Conservation (phyloP, 140 eudicot species). For the Anethum foeniculum region DNA sequence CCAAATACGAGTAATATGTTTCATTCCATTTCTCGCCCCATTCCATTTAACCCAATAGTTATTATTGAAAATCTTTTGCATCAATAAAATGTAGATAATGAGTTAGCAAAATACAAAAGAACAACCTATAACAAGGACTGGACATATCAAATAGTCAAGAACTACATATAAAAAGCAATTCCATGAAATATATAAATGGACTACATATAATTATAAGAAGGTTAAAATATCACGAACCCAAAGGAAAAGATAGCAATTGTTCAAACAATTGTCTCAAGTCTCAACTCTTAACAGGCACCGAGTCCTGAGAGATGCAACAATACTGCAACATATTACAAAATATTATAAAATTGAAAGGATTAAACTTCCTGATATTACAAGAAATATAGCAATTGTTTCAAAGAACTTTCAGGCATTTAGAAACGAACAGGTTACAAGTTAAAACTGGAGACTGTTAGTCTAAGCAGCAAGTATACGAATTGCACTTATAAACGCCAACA, state of each 20-base stretch:
- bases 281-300: no score
- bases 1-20: no score
- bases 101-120: neutral
- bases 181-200: neutral
- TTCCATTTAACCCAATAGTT: no score
- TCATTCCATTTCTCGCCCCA: no score
- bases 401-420: neutral
- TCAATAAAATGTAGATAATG: neutral
- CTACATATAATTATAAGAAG: neutral
- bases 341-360: neutral
- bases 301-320: neutral
- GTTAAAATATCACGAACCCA: neutral
- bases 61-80: neutral
- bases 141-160: neutral
- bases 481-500: neutral
- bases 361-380: neutral
- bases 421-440: neutral
- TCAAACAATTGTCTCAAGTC: no score
- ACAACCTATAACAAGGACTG: neutral
- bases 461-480: neutral
- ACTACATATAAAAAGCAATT: neutral
- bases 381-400: neutral
- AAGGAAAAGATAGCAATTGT: neutral
- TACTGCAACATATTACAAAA: neutral
- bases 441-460: neutral